phyloP scores from a whole-genome alignment of 257 asterid genomes.

The Galeopsis tetrahit region DNA sequence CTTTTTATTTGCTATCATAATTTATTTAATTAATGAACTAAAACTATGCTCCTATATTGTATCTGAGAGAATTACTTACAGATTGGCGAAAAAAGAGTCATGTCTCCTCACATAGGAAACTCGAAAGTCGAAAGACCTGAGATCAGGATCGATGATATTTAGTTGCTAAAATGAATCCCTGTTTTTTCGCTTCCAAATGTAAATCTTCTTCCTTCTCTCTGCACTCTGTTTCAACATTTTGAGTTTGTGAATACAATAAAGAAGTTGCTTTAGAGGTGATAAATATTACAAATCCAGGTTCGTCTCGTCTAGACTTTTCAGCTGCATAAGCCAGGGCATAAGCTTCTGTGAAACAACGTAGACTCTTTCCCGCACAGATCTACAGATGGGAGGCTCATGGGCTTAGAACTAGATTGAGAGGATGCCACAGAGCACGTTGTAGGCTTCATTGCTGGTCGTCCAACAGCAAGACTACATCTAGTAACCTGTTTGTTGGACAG shows the following conservation, averaged over 20 bases:
- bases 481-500: slow-evolving; percentile 64
- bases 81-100: neutral
- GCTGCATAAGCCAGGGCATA: slow-evolving; percentile 53
- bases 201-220: neutral
- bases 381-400: slow-evolving; percentile 41
- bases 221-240: neutral
- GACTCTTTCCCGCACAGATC: slow-evolving; percentile 46
- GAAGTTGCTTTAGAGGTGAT: neutral
- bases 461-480: slow-evolving; percentile 63
- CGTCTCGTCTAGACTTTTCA: slow-evolving; percentile 46
- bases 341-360: slow-evolving; percentile 45
- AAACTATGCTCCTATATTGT: neutral
- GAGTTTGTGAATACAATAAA: neutral
- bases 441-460: slow-evolving; percentile 57
- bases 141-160: neutral
- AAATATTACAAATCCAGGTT: slow-evolving; percentile 27
- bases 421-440: slow-evolving; percentile 45
- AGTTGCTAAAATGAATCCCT: neutral
- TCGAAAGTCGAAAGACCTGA: neutral
- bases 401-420: slow-evolving; percentile 38
- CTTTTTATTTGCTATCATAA: neutral
- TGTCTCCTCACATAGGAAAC: neutral
- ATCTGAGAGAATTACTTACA: neutral
- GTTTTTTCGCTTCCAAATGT: neutral
- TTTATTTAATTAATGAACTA: neutral